Percentiles rank a stretch among this genome's conserved stretches.
These are phyloP conservation scores for Penicillium polonicum DNA, from an alignment of 2,329 filamentous ascomycete species.

Conservation along the genomic window DNA sequence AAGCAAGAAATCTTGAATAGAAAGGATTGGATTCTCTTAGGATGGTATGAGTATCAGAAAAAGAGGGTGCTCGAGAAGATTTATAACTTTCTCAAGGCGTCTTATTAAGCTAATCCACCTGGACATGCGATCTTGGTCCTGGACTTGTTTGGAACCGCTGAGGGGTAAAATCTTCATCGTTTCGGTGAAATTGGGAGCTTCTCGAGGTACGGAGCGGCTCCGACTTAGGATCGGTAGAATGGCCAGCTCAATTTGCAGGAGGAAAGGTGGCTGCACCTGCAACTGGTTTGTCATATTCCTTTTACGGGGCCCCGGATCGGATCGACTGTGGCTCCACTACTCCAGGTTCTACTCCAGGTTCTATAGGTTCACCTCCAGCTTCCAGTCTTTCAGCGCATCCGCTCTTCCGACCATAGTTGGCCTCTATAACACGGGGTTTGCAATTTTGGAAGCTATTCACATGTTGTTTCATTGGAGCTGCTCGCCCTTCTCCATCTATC, in stretches of 20 bases:
- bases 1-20: background rate
- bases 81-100: background rate
- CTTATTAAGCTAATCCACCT: background rate
- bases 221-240: background rate
- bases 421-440: no score
- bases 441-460: background rate
- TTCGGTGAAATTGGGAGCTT: background rate
- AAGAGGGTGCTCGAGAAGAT: background rate
- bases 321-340: background rate
- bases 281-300: background rate
- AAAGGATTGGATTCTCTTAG: background rate
- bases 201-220: background rate
- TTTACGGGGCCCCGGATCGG: background rate
- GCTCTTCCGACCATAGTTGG: background rate
- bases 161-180: background rate
- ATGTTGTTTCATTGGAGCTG: background rate
- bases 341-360: background rate
- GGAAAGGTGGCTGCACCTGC: background rate
- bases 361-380: background rate
- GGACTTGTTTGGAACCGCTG: background rate
- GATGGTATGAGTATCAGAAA: background rate
- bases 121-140: background rate
- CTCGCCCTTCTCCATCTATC: background rate
- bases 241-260: background rate
- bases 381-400: background rate